These are phyloP conservation scores for Pythium aphanidermatum DNA, from an alignment of 352 stramenopile species.

Conservation along the genomic window DNA sequence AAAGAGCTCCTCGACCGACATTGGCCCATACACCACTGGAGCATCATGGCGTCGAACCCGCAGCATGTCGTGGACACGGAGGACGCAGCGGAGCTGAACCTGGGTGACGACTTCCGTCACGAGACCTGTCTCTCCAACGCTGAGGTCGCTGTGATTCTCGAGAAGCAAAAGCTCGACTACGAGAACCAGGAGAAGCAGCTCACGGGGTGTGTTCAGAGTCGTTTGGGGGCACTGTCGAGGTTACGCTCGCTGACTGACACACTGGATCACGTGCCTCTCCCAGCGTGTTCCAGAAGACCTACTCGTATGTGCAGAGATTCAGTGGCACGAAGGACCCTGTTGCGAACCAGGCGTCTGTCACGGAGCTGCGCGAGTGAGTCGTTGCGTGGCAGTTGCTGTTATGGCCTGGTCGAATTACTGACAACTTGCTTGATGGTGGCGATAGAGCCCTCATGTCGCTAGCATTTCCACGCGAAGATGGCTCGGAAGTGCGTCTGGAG, in stretches of 20 bases:
- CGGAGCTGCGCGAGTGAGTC: slow-evolving; percentile 81
- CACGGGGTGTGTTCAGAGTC: slow-evolving; percentile 71
- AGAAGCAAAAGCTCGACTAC: slow-evolving; percentile 89
- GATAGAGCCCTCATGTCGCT: slow-evolving; percentile 84
- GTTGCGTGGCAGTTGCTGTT: not conserved
- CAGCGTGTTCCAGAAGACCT: slow-evolving; percentile 89
- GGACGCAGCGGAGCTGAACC: slow-evolving; percentile 85
- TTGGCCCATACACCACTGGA: not conserved
- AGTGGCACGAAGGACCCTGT: slow-evolving; percentile 89
- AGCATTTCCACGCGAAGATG: slow-evolving; percentile 75
- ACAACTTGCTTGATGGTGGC: not conserved
- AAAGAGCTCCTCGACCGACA: too few relatives aligned
- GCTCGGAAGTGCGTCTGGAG: slow-evolving; percentile 76
- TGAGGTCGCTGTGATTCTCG: slow-evolving; percentile 85
- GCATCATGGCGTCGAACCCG: slow-evolving; percentile 66
- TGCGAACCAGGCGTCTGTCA: slow-evolving; percentile 87
- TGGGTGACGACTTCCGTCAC: slow-evolving; percentile 85
- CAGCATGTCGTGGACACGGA: slow-evolving; percentile 88
- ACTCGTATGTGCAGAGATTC: slow-evolving; percentile 89
- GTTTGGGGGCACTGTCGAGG: too few relatives aligned
- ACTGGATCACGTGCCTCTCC: too few relatives aligned
- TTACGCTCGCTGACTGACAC: too few relatives aligned
- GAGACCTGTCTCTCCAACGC: slow-evolving; percentile 88
- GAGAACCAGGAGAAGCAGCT: slow-evolving; percentile 89
- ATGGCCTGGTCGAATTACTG: too few relatives aligned